Evolutionary conservation across 176 grass and related monocot genomes (phyloP).

Genomic region (Ensete glaucum): DNA sequence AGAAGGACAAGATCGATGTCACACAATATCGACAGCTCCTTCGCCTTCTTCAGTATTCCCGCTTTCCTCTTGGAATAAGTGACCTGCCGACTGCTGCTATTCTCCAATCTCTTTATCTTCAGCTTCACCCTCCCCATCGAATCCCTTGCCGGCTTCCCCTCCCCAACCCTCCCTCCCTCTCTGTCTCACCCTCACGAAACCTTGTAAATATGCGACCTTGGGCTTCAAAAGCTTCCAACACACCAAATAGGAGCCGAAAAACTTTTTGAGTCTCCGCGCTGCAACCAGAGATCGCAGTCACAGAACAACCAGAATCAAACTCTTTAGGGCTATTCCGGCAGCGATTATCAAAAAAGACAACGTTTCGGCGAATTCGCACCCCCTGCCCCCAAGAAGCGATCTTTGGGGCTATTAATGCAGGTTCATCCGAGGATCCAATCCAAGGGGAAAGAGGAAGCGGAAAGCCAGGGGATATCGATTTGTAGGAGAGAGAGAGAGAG

Average conservation of each 20-base stretch:
- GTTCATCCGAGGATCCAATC: not conserved
- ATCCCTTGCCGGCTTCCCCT: conserved; percentile 21
- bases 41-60: conserved; percentile 35
- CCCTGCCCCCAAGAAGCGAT: not conserved
- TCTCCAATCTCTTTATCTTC: conserved; percentile 30
- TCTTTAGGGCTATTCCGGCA: too few species aligned
- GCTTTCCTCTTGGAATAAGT: conserved; percentile 31
- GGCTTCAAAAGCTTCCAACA: not conserved
- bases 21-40: conserved; percentile 33
- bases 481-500: not conserved
- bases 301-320: not conserved
- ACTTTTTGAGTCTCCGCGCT: not conserved
- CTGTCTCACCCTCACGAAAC: not conserved
- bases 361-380: not conserved
- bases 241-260: too few species aligned
- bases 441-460: too few species aligned
- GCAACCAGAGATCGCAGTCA: not conserved
- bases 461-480: not conserved
- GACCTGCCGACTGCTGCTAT: conserved; percentile 21
- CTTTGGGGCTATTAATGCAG: not conserved
- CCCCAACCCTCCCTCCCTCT: not conserved
- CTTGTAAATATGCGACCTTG: not conserved
- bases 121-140: conserved; percentile 40
- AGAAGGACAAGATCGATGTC: conserved; percentile 37
- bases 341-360: not conserved